Conservation (phyloP, 257 asterid genomes). For the Leonotis leonurus region DNA sequence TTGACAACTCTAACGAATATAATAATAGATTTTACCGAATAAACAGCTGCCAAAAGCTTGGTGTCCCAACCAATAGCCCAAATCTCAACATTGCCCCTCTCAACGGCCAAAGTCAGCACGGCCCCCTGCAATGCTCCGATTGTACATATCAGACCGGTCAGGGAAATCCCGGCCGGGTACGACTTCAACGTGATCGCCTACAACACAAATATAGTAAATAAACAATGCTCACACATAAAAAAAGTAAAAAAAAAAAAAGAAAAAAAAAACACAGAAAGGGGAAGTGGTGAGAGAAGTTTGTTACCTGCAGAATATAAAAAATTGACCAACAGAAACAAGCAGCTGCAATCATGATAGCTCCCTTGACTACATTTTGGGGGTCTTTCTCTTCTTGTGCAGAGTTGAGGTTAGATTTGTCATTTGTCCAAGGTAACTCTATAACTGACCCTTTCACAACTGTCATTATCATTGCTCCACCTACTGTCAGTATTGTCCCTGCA, state of each 20-base stretch:
- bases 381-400: not conserved
- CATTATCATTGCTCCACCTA: conserved; percentile 80
- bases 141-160: conserved; percentile 38
- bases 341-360: conserved; percentile 46
- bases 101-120: conserved; percentile 34
- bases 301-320: conserved; percentile 66
- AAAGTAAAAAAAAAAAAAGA: not conserved
- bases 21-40: conserved; percentile 44
- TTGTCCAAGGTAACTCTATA: conserved; percentile 57
- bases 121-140: conserved; percentile 50
- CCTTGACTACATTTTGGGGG: conserved; percentile 40
- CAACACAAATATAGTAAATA: too few relatives aligned
- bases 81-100: conserved; percentile 29
- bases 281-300: not conserved
- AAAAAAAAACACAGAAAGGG: not conserved
- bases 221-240: too few relatives aligned
- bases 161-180: conserved; percentile 56
- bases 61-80: conserved; percentile 55
- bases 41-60: conserved; percentile 33
- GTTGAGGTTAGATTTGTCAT: conserved; percentile 7
- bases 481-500: conserved; percentile 51
- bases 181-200: conserved; percentile 45
- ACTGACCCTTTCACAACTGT: conserved; percentile 49
- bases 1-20: too few relatives aligned
- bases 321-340: conserved; percentile 63